Base-by-base conservation (phyloP, 2,329 filamentous ascomycete genomes). In the Chalaropsis thielavioides region DNA sequence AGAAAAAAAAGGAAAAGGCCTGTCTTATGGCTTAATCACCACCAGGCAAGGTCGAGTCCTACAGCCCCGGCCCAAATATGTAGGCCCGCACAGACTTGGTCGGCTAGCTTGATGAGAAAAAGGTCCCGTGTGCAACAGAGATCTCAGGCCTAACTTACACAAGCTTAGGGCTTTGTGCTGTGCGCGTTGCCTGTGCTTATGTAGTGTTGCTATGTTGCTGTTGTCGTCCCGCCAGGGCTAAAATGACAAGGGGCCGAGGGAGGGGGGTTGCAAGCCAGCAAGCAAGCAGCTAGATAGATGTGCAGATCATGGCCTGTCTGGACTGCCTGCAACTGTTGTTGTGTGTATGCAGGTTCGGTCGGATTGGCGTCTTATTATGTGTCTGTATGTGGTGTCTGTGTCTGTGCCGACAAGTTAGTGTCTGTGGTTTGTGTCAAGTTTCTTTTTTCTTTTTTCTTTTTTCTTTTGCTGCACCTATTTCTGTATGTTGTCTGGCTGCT, bases 341-440 rank as follows among this genome's bases (percentile, higher is more conserved):
- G 19, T 49, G 19, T 49, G 46, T 49, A 22, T n/a, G n/a, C n/a
- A n/a, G n/a, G n/a, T n/a, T n/a, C n/a, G n/a, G n/a, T 49, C 31
- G 31, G 31, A 2, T 49, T 13, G 46, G 46, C 46, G 46, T 49
- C 10, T 11, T 49, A 11, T 49, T 22, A 8, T 31, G 31, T 31
- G 6, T 31, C 31, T 31, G 31, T 31, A 2, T 31, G 31, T 10
- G 46, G 31, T 10, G 46, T 49, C 46, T 24, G 46, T n/a, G 46
- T 49, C 46, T 49, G 35, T 38, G 59, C 41, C 11, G 41, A 22
- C 4, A 17, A 61, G 46, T n/a, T 35, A 56, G 51, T 56, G 51
- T 56, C 51, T 56, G 51, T 56, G 51, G 24, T 31, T 11, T 56
- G 51, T 56, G 51, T 56, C 51, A 56, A 56, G 51, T 56, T 56